Base-by-base conservation (phyloP, 768 basidiomycete species). In the Boletus speciosus region DNA sequence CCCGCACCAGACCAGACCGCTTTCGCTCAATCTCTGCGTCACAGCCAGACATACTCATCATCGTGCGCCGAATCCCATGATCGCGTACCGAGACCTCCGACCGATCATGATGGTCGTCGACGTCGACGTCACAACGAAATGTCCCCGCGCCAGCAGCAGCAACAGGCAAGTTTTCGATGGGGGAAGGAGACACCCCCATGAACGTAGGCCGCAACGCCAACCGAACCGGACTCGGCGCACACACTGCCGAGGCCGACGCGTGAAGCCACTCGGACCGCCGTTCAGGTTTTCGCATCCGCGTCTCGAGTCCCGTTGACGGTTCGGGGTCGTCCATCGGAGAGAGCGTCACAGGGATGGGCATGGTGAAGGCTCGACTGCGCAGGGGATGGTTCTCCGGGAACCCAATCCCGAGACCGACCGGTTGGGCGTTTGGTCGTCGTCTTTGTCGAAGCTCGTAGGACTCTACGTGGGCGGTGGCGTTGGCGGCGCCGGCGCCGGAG, bases 301-400 rank as follows among this genome's bases (percentile, higher is more conserved):
- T 39, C 25, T 36, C 34, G 1, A 12, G 23, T 25, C 41, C 29
- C 35, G 16, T 15, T 2, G 46, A 12, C 8, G 9, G 12, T 23
- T 34, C 29, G 11, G 6, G 5, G 6, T 40, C 34, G 15, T n/a
- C 47, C 1, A 43, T 2, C 2, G 60, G 49, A 14, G 59, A 41
- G 1, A 39, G 14, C 8, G 45, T 40, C 5, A n/a, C 12, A 16
- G 51, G 39, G 1, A 57, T 36, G 1, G 68, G 66, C 61, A 63
- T 59, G 27, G 55, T 63, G 27, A 52, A 58, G 6, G 61, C 56
- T 0, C 68, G 66, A 40, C 43, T 34, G 3, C 51, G 57, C 5
- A 60, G 39, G 9, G 57, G 66, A 16, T 69, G 63, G 23, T 49
- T 55, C 37, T 65, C 61, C 16, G 66, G 68, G 46, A 70, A 62